Evolutionary conservation across 129 eudicot genomes (phyloP), one percentile per base, ranked within the genome.

Genomic region (Centrapalus pauciflorus): DNA sequence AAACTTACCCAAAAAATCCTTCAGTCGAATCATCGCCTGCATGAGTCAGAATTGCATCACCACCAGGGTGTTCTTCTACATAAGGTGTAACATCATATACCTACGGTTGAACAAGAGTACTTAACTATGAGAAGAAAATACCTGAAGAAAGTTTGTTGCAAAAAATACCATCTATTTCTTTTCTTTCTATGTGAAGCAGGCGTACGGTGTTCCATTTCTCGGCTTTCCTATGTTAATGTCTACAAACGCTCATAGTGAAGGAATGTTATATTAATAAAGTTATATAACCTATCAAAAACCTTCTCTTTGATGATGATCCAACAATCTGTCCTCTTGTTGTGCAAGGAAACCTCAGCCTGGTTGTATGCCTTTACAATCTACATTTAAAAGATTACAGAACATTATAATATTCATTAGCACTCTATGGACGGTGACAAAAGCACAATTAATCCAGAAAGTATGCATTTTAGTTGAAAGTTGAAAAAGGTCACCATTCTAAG

Each of bases 11-110:
- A 45, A 58, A 92, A 68, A 92, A 92, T 19, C 98, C 98, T 77
- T 85, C 83, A 19, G 98, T 92, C 23, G 98, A 85, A 75, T 92
- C 98, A 71, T 85, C 96, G 29, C 98, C 95, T 37, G 98, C 96
- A 81, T 92, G 95, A 3, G 77, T 83, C 33, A 92, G 76, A 81
- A 88, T 92, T 32, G 98, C 98, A 81, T 92, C 98, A 35, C 98
- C 98, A 54, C 98, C 96, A 34, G 98, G 98, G 61, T 92, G 98
- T 80, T 92, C 98, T 78, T 92, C 98, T 37, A 92, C 95, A 65
- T 92, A 92, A 55, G 96, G 79, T 0, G 96, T 88, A 37, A 92
- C 95, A 79, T 92, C 98, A 73, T 88, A 92, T 50, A 92, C 95
- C 98, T 90, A 59, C 1, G 38, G 30, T 28, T 16, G 16, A 34